Base-by-base conservation (phyloP, 2,329 filamentous ascomycete species). In the Chaetomiaceae sp. region DNA sequence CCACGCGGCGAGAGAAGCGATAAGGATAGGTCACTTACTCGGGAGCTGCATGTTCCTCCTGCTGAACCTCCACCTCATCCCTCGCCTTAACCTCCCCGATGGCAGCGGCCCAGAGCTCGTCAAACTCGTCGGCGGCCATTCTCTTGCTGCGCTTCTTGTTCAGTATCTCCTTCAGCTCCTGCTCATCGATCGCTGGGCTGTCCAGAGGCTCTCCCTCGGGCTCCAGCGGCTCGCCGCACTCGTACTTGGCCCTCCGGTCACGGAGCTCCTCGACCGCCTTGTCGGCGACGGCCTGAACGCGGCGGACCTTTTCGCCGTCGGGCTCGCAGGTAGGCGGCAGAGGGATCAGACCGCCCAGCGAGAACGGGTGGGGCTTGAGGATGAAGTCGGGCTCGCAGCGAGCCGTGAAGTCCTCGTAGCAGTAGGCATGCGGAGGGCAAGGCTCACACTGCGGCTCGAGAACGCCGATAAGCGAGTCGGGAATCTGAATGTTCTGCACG, bases 291-390 rank as follows among this genome's bases (percentile, higher is more conserved):
- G 84, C 80, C 59, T 91, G 88, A 39, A 97, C 85, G 15, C 86
- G 84, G 32, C 88, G 81, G 7, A 85, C 88, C 65, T 95, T 96
- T 60, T 94, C 88, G 50, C 89, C 89, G 65, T 98, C 94, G 0
- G 93, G 86, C 66, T 96, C 91, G 65, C 93, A 98, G 4, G 88
- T 90, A 1, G 94, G 91, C 6, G 90, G 82, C 8, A 98, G 70
- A 7, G 93, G 93, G 5, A 97, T 61, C 3, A 94, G 61, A 0
- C 93, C 90, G 39, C 83, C 82, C 0, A 96, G 64, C 0, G 89
- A 84, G 18, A 97, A 72, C 1, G 91, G 90, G 62, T 97, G 91
- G 1, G 82, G 79, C 59, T 86, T 85, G 30, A 93, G 74, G 38
- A 98, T 77, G 60, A 95, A 98, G 61, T 91, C 93, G 42, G 78